Conservation (phyloP, 2,329 filamentous ascomycete genomes). For the Apiospora marii region DNA sequence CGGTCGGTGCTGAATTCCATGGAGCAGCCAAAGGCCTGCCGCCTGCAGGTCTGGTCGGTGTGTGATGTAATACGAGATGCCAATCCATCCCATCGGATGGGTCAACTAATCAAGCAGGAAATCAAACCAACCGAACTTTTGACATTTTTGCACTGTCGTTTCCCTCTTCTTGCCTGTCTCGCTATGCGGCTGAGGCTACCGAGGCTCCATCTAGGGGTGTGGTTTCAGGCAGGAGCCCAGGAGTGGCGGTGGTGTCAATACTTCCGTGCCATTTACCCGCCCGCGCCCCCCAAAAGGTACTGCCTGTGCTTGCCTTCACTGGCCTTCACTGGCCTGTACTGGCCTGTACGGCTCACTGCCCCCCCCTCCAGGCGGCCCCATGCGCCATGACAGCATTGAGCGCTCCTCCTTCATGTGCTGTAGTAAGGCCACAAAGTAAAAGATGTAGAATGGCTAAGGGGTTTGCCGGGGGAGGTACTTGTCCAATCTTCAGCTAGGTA, state of each 20-base stretch:
- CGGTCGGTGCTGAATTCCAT: background rate
- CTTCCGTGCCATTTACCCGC: constrained; percentile 5
- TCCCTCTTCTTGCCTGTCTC: background rate
- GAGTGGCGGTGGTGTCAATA: background rate
- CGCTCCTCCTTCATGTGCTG: constrained; percentile 11
- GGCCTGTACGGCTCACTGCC: background rate
- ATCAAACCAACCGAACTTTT: constrained; percentile 1
- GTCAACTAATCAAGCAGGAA: background rate
- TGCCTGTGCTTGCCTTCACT: no score
- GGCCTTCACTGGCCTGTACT: no score
- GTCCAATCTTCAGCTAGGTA: background rate
- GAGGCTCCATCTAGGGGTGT: background rate
- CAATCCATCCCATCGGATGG: constrained; percentile 5
- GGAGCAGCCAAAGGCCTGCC: background rate
- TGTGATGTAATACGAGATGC: background rate
- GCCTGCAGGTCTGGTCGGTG: background rate
- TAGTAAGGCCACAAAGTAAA: background rate
- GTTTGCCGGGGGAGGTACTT: background rate
- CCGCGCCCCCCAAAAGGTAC: background rate
- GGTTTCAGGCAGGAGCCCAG: constrained; percentile 1
- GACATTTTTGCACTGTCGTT: constrained; percentile 2
- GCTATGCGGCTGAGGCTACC: background rate
- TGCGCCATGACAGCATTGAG: constrained; percentile 22
- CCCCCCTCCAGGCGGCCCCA: background rate
- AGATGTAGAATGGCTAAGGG: background rate